phyloP scores from a whole-genome alignment of 2,329 filamentous ascomycete genomes.

The Fusarium sp. region DNA sequence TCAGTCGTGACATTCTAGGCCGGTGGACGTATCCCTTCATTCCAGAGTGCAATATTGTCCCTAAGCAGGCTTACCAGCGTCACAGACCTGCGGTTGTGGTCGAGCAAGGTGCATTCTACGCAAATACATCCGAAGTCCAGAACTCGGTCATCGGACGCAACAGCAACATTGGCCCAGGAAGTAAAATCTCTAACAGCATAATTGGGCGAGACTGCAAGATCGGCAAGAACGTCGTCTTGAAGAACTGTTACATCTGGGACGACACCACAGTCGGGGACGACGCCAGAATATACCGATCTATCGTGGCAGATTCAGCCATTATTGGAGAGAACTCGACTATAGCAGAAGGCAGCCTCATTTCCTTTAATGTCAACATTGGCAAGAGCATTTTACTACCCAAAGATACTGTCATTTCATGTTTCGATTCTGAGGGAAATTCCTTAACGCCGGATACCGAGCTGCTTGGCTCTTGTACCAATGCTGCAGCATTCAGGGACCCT shows the following conservation, averaged over 20 bases:
- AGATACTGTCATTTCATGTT: constrained; percentile 46
- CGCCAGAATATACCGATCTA: constrained; percentile 73
- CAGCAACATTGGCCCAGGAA: constrained; percentile 78
- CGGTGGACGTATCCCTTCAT: constrained; percentile 90
- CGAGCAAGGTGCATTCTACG: constrained; percentile 79
- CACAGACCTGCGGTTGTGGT: constrained; percentile 77
- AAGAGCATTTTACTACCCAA: constrained; percentile 62
- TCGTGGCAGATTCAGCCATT: constrained; percentile 77
- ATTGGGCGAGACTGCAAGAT: constrained; percentile 88
- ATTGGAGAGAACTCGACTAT: constrained; percentile 78
- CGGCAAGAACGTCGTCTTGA: constrained; percentile 81
- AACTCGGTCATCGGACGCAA: constrained; percentile 80
- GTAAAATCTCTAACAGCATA: constrained; percentile 76
- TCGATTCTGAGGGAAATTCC: constrained; percentile 50
- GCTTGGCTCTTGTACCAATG: constrained; percentile 61
- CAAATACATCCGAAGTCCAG: constrained; percentile 74
- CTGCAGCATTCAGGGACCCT: constrained; percentile 57
- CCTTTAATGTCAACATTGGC: constrained; percentile 77
- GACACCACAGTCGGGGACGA: constrained; percentile 80
- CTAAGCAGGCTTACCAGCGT: constrained; percentile 78
- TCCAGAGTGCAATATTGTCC: constrained; percentile 86
- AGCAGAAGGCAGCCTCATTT: constrained; percentile 78
- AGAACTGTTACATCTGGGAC: constrained; percentile 89
- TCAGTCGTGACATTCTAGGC: constrained; percentile 85
- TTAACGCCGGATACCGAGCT: constrained; percentile 54